Percentiles rank a stretch among this genome's conserved stretches.
These are phyloP conservation scores for Fusarium austroafricanum DNA, from an alignment of 2,329 filamentous ascomycete species.

Conservation along the genomic window DNA sequence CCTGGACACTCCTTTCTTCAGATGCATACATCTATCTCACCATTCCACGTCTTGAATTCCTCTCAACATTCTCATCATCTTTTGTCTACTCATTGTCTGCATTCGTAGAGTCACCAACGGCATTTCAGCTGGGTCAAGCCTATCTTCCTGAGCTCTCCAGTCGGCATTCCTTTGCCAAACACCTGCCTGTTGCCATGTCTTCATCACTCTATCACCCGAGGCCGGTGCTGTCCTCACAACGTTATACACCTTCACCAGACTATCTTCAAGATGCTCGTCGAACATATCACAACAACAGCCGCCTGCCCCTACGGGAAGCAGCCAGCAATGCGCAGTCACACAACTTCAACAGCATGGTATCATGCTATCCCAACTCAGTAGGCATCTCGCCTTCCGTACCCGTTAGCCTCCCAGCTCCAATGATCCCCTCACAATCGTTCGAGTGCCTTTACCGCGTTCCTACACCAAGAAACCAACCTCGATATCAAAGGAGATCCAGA, in stretches of 20 bases:
- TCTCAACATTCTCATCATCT: slow-evolving; percentile 57
- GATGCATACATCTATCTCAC: slow-evolving; percentile 57
- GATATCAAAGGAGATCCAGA: slow-evolving; percentile 52
- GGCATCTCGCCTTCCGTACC: slow-evolving; percentile 59
- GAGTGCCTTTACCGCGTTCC: slow-evolving; percentile 55
- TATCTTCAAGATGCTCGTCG: slow-evolving; percentile 60
- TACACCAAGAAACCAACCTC: slow-evolving; percentile 52
- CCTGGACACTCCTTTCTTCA: slow-evolving; percentile 47
- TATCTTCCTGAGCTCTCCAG: slow-evolving; percentile 46
- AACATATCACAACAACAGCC: slow-evolving; percentile 50
- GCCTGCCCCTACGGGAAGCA: slow-evolving; percentile 64
- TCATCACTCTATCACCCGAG: slow-evolving; percentile 56
- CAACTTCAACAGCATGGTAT: slow-evolving; percentile 55
- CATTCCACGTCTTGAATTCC: slow-evolving; percentile 59
- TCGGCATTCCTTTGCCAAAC: slow-evolving; percentile 50
- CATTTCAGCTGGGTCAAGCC: slow-evolving; percentile 46
- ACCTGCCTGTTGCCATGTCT: slow-evolving; percentile 48
- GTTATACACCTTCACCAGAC: slow-evolving; percentile 60
- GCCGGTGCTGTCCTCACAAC: slow-evolving; percentile 63
- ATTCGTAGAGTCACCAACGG: slow-evolving; percentile 47
- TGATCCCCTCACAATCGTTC: slow-evolving; percentile 62
- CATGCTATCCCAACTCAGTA: slow-evolving; percentile 58
- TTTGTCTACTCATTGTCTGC: slow-evolving; percentile 50
- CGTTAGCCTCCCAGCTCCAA: slow-evolving; percentile 62
- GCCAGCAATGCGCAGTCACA: slow-evolving; percentile 63